Percentiles rank a stretch among this genome's conserved stretches.
These are phyloP conservation scores for Fusarium dimerum DNA, from an alignment of 2,329 filamentous ascomycete genomes.

Conservation along the genomic window DNA sequence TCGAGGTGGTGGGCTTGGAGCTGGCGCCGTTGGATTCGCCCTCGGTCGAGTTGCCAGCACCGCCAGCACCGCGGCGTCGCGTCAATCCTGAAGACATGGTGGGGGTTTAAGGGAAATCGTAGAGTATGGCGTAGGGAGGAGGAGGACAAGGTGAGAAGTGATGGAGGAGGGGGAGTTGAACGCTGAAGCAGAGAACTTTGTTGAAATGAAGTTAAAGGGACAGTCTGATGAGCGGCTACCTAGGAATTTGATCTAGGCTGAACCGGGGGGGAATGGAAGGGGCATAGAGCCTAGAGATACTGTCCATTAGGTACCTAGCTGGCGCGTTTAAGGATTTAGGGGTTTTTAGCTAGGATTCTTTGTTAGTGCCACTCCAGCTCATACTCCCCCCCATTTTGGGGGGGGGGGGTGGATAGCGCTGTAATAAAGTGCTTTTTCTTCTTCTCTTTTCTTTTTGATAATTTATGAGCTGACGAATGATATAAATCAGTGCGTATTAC, in stretches of 20 bases:
- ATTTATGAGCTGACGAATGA: too few species aligned
- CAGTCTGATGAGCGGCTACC: slow-evolving; percentile 21
- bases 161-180: slow-evolving; percentile 10
- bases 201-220: slow-evolving; percentile 30
- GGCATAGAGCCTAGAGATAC: too few species aligned
- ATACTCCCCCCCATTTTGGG: too few species aligned
- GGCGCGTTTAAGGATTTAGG: slow-evolving; percentile 30
- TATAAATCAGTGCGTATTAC: too few species aligned
- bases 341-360: slow-evolving; percentile 24
- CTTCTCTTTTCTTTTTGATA: too few species aligned
- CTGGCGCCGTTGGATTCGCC: slow-evolving; percentile 57
- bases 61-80: slow-evolving; percentile 70
- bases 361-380: slow-evolving; percentile 16
- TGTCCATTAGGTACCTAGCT: too few species aligned
- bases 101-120: slow-evolving; percentile 11
- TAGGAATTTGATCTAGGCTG: slow-evolving; percentile 27
- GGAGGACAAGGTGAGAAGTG: slow-evolving; percentile 8
- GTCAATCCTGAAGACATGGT: slow-evolving; percentile 54
- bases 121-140: slow-evolving; percentile 7
- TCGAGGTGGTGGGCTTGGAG: slow-evolving; percentile 59
- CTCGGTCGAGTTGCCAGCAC: slow-evolving; percentile 56
- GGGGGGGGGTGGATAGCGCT: too few species aligned
- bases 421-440: too few species aligned
- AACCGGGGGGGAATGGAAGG: too few species aligned
- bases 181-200: slow-evolving; percentile 14